Percentiles rank a stretch among this genome's conserved stretches.
phyloP scores from a whole-genome alignment of 306 rosid species.

The Trifolium dubium region DNA sequence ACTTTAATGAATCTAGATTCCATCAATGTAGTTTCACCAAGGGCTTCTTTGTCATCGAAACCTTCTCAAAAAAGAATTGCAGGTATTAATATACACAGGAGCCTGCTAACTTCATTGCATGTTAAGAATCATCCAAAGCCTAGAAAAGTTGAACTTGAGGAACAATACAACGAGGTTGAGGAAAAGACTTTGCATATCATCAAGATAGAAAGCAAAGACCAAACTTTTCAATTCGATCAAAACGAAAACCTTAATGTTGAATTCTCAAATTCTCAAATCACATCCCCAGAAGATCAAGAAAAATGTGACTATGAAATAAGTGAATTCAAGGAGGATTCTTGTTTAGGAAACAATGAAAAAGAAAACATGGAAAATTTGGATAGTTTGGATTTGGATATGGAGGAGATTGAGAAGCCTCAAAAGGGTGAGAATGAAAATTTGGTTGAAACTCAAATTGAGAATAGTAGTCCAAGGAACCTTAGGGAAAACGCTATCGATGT shows the following conservation, averaged over 20 bases:
- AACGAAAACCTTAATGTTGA: constrained; percentile 45
- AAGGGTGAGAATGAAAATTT: constrained; percentile 48
- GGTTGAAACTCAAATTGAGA: constrained; percentile 50
- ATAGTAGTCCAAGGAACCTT: constrained; percentile 52
- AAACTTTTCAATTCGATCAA: constrained; percentile 53
- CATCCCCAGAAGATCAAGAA: constrained; percentile 43
- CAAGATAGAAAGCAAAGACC: constrained; percentile 56
- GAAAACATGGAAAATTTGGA: constrained; percentile 50
- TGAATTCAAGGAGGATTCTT: constrained; percentile 53
- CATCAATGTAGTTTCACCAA: constrained; percentile 42
- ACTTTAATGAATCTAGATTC: constrained; percentile 48
- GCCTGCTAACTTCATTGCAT: constrained; percentile 45
- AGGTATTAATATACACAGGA: constrained; percentile 47
- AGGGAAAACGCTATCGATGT: constrained; percentile 46
- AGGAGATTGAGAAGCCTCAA: constrained; percentile 42
- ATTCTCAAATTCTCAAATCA: constrained; percentile 36
- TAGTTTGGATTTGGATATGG: constrained; percentile 30
- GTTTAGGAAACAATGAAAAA: constrained; percentile 14
- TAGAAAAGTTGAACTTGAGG: constrained; percentile 32
- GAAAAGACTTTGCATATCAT: constrained; percentile 81
- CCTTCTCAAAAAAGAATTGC: constrained; percentile 46
- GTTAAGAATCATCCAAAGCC: constrained; percentile 30
- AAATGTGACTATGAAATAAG: background rate
- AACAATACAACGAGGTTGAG: constrained; percentile 41
- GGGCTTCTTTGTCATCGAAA: constrained; percentile 43